Base-by-base conservation (phyloP, 495 filamentous ascomycete species). In the Melanomma pulvis-pyrius region DNA sequence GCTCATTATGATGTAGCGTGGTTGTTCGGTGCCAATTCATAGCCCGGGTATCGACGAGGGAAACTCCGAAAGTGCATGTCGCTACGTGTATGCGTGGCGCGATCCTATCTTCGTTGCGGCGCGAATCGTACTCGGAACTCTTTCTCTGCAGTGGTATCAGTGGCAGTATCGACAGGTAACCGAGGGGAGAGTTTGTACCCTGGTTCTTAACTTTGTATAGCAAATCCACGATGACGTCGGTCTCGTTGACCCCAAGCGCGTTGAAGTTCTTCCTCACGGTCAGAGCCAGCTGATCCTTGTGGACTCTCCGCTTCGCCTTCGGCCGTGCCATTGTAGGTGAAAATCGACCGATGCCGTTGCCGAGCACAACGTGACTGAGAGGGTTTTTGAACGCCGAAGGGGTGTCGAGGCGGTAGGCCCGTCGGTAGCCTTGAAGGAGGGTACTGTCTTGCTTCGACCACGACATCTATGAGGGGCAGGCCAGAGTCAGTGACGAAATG, bases 261-360 rank as follows among this genome's bases (percentile, higher is more conserved):
- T 96, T 96, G 76, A 97, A 96, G 75, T 96, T 90, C 79, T 92
- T 96, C 62, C 93, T 80, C 25, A 94, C 91, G 11, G 88, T 82
- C 61, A 87, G 82, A n/a, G 91, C 90, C 36, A 97, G 82, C 69
- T 92, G 84, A 26, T 93, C 87, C 73, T 91, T 90, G 71, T 82
- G 83, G 73, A 93, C 86, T 57, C 90, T 82, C 52, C 89, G 74
- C 56, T 86, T 79, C 30, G 84, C 81, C 73, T 83, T 85, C 57
- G 79, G 80, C 57, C 84, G 74, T 52, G 86, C 86, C 82, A 91
- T 90, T 21, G 88, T 90, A n/a, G 89, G 88, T 0, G 87, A 90
- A 68, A 82, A 81, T 52, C 86, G 77, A 24, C 91, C 92, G 69
- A 94, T 83, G 51, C 90, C 86, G 64, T 84, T 85, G 4, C 87